Evolutionary conservation across 2,329 filamentous ascomycete species (phyloP).

Genomic region (Trichoderma sp.): DNA sequence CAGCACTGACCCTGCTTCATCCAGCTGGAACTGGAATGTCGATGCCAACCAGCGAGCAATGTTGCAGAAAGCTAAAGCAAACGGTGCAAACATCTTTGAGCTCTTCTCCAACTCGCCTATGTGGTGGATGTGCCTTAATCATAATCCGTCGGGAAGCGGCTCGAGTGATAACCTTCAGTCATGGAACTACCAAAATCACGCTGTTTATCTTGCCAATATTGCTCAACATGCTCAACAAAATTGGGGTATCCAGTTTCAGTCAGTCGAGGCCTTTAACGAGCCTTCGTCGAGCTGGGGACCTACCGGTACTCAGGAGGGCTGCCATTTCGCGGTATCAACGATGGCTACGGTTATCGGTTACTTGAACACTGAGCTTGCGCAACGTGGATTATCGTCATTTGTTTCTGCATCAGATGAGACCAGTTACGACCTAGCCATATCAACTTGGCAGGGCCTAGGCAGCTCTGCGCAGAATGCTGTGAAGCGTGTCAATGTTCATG

Average conservation of each 20-base stretch:
- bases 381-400: conserved; percentile 1
- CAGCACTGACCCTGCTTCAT: background rate
- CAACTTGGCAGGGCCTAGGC: background rate
- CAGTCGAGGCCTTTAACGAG: conserved; percentile 10
- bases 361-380: background rate
- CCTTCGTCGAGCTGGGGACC: background rate
- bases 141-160: background rate
- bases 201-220: conserved; percentile 5
- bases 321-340: conserved; percentile 2
- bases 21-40: conserved; percentile 7
- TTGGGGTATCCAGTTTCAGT: conserved; percentile 2
- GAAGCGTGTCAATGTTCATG: conserved; percentile 7
- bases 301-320: conserved; percentile 6
- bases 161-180: background rate
- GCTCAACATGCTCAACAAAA: conserved; percentile 2
- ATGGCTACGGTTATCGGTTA: background rate
- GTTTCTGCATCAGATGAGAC: background rate
- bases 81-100: background rate
- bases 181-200: background rate
- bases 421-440: conserved; percentile 3
- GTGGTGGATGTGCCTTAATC: background rate
- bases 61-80: background rate
- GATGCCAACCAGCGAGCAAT: conserved; percentile 1
- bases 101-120: background rate
- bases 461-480: background rate